These are phyloP conservation scores for Talaromyces sp. DNA, from an alignment of 2,329 filamentous ascomycete genomes.

Conservation along the genomic window DNA sequence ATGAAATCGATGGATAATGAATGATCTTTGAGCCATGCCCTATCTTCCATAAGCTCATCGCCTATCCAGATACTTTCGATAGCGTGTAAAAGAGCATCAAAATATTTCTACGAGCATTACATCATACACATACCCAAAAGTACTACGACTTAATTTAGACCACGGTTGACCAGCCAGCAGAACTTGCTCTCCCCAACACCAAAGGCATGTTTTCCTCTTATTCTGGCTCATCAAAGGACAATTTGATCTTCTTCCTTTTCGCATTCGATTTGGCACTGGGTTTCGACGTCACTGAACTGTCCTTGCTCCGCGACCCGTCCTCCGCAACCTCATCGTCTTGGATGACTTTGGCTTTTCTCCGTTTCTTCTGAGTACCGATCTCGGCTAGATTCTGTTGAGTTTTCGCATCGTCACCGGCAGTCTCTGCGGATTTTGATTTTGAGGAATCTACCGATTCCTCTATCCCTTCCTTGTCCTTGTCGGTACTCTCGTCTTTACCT, in stretches of 20 bases:
- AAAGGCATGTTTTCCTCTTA: background rate
- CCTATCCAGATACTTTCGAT: background rate
- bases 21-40: too few species aligned
- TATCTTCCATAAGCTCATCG: background rate
- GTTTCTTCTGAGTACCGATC: slow-evolving; percentile 41
- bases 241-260: slow-evolving; percentile 44
- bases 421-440: slow-evolving; percentile 16
- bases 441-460: slow-evolving; percentile 19
- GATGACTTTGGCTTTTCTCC: slow-evolving; percentile 42
- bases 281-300: slow-evolving; percentile 18
- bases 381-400: slow-evolving; percentile 39
- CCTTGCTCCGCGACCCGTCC: slow-evolving; percentile 24
- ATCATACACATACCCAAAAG: slow-evolving; percentile 6
- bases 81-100: background rate
- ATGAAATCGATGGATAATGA: too few species aligned
- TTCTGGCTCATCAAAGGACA: slow-evolving; percentile 43
- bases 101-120: slow-evolving; percentile 4
- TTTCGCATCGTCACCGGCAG: slow-evolving; percentile 13
- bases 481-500: slow-evolving; percentile 19
- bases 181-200: background rate
- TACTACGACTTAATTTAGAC: background rate
- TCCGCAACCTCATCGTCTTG: slow-evolving; percentile 25
- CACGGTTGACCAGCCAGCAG: background rate
- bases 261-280: slow-evolving; percentile 29
- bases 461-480: slow-evolving; percentile 9